Conservation (phyloP, 768 basidiomycete species). For the Amanita pseudoporphyria region DNA sequence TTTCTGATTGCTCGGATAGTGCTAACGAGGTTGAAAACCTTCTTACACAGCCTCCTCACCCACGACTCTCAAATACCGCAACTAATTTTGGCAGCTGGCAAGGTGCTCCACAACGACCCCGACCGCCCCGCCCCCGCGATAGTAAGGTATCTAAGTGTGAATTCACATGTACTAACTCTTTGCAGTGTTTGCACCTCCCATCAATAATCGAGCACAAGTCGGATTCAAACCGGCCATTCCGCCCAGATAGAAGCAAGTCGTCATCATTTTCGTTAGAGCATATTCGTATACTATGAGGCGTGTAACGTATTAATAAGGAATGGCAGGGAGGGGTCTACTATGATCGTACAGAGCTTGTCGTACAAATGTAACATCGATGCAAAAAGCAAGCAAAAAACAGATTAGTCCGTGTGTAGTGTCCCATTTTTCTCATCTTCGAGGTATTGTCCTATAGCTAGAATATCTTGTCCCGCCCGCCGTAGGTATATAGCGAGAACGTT, state of each 20-base stretch:
- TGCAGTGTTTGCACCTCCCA: constrained; percentile 34
- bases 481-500: constrained; percentile 62
- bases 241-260: constrained; percentile 6
- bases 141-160: background rate
- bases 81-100: background rate
- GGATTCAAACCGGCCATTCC: constrained; percentile 38
- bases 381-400: background rate
- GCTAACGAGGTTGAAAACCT: constrained; percentile 66
- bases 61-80: constrained; percentile 8
- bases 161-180: background rate
- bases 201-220: constrained; percentile 24
- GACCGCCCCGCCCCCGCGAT: background rate
- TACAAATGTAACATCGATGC: background rate
- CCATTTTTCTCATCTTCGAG: constrained; percentile 80
- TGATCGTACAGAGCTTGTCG: background rate
- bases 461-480: constrained; percentile 66
- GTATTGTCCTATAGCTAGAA: constrained; percentile 80
- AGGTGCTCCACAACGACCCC: background rate
- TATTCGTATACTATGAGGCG: background rate
- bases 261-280: background rate
- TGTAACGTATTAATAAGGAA: constrained; percentile 2
- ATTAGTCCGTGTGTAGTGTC: constrained; percentile 28
- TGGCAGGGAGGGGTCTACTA: background rate
- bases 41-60: constrained; percentile 24
- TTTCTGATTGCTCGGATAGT: constrained; percentile 57